These are phyloP conservation scores for Orbilia brochopaga DNA, from an alignment of 2,329 filamentous ascomycete genomes.

Conservation along the genomic window DNA sequence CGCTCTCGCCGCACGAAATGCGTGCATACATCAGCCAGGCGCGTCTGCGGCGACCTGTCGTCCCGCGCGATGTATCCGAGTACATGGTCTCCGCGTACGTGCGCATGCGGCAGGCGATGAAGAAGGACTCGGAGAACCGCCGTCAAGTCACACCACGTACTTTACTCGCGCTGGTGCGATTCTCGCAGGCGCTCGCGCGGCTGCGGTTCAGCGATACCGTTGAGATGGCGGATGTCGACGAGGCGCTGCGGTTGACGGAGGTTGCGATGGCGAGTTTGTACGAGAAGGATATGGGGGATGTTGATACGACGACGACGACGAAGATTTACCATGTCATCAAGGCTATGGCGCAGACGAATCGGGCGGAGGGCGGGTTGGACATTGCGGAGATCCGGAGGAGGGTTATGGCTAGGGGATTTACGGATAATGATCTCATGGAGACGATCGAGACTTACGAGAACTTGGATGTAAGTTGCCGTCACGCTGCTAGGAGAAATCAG, in stretches of 20 bases:
- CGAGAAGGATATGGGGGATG: constrained; percentile 65
- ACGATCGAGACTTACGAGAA: constrained; percentile 87
- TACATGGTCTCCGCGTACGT: constrained; percentile 98
- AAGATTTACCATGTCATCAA: constrained; percentile 96
- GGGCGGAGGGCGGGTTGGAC: constrained; percentile 73
- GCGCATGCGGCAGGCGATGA: constrained; percentile 87
- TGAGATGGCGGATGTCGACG: constrained; percentile 90
- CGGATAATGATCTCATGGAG: constrained; percentile 84
- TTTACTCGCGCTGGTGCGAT: constrained; percentile 85
- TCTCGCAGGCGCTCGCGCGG: constrained; percentile 90
- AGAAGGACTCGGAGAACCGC: constrained; percentile 79
- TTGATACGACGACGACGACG: constrained; percentile 77
- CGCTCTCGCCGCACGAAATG: constrained; percentile 87
- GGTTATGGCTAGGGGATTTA: constrained; percentile 95
- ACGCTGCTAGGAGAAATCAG: background rate
- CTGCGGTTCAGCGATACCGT: constrained; percentile 86
- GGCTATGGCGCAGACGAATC: constrained; percentile 78
- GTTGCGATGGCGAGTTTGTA: constrained; percentile 91
- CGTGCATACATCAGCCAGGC: constrained; percentile 95
- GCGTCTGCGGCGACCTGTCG: constrained; percentile 82
- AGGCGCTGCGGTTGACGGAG: constrained; percentile 87
- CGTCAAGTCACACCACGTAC: constrained; percentile 95
- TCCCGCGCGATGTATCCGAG: constrained; percentile 84
- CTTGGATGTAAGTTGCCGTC: constrained; percentile 75
- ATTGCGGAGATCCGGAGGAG: constrained; percentile 87